Evolutionary conservation across 352 stramenopile genomes (phyloP), one percentile per base, ranked within the genome.

Genomic region (Pythium dissotocum): DNA sequence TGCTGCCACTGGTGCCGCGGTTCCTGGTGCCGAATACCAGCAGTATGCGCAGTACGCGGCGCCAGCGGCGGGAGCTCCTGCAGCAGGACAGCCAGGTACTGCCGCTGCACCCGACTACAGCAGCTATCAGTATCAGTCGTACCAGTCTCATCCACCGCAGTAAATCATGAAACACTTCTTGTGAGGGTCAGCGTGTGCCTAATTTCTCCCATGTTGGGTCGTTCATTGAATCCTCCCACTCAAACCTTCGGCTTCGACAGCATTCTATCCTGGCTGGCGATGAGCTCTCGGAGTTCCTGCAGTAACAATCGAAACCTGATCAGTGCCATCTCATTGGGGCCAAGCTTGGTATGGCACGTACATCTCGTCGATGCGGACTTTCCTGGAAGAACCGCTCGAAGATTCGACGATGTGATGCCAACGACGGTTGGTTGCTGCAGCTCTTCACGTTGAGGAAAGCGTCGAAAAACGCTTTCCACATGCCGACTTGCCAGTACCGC

Each of bases 381-480:
- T 70, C 70, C 24, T 66, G 26, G 36, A 94, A 86, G 61, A 80
- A 91, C 53, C 67, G 65, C 73, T 93, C 83, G 32, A 93, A 71
- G 13, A 62, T 76, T n/a, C 67, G 65, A 9, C 82, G 72, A 24
- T 88, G 36, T 13, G 70, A 61, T 18, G 65, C 30, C 32, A 94
- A 76, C 0, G 81, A 87, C 3, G 88, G 88, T 56, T 95, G 88
- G 5, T 88, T 61, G 6, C 58, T 63, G 68, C 88, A 96, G 49
- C 75, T 89, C 21, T 63, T 69, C 14, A 94, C 76, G 60, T 96
- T 96, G 56, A 96, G 58, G 36, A 96, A 72, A 14, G 69, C 63
- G 33, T 89, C 71, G 58, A 96, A 96, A 28, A 95, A 61, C 13
- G 77, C 42, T 60, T 76, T 78, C 88, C 88, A 96, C 74, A 96